These are phyloP conservation scores for Globisporangium cederbergense DNA, from an alignment of 352 stramenopile species.

Conservation along the genomic window DNA sequence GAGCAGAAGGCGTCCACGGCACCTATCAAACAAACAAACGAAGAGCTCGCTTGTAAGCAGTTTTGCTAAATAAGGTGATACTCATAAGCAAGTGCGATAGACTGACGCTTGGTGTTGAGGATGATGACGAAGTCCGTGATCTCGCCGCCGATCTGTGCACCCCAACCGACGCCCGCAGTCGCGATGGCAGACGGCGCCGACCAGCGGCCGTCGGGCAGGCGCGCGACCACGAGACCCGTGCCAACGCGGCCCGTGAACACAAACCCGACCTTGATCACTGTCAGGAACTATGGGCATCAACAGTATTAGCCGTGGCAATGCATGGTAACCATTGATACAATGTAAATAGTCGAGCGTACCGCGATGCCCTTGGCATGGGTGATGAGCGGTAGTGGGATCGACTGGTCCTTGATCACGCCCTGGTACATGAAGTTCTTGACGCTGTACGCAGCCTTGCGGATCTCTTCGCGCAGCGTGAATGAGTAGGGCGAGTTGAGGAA, in stretches of 20 bases:
- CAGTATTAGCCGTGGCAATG: neutral
- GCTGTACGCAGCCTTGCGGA: constrained; percentile 92
- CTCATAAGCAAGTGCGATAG: neutral
- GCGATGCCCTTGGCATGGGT: constrained; percentile 88
- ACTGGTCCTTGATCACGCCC: constrained; percentile 88
- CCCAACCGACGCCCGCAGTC: constrained; percentile 87
- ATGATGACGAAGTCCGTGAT: constrained; percentile 94
- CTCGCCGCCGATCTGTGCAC: constrained; percentile 89
- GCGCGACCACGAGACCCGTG: constrained; percentile 92
- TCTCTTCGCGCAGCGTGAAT: constrained; percentile 89
- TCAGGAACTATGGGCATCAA: constrained; percentile 71
- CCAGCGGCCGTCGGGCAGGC: constrained; percentile 92
- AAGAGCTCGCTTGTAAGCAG: neutral
- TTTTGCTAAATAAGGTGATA: too few species aligned
- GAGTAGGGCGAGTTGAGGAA: constrained; percentile 86
- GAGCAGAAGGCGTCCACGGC: constrained; percentile 84
- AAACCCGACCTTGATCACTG: constrained; percentile 90
- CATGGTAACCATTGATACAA: neutral
- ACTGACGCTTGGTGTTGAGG: constrained; percentile 82
- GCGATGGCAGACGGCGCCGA: constrained; percentile 94
- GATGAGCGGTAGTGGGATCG: constrained; percentile 86
- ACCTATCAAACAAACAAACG: constrained; percentile 6
- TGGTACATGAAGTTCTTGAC: constrained; percentile 91
- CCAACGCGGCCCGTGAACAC: constrained; percentile 83
- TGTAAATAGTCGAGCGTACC: constrained; percentile 28